A percentile compares a stretch with the other conserved stretches of the same genome.
phyloP scores from a whole-genome alignment of 1,284 basidiomycete genomes.

The Ustanciosporium gigantosporum region DNA sequence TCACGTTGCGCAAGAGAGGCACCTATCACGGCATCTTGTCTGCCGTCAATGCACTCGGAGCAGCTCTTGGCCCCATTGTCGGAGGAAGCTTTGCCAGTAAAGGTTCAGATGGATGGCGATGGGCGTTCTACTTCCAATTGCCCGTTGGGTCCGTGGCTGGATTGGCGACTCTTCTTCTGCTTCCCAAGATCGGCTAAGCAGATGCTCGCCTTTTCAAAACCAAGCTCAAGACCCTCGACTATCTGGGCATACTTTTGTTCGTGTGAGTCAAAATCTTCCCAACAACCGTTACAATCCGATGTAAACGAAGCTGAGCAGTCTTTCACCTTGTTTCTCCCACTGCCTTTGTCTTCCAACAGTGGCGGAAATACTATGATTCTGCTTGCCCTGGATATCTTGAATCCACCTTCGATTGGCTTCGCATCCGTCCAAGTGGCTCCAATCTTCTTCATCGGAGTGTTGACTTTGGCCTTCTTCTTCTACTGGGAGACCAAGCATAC shows the following conservation, averaged over 20 bases:
- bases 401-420: conserved; percentile 1
- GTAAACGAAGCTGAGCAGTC: no score
- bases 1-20: conserved; percentile 10
- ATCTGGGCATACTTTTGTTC: conserved; percentile 5
- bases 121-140: conserved; percentile 16
- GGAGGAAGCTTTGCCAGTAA: conserved; percentile 7
- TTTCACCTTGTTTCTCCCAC: no score
- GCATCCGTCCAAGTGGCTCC: not conserved
- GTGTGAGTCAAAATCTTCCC: conserved; percentile 1
- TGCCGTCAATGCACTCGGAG: conserved; percentile 6
- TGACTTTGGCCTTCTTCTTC: conserved; percentile 1
- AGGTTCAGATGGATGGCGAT: conserved; percentile 1
- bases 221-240: conserved; percentile 9
- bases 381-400: not conserved
- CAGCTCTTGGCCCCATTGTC: conserved; percentile 4
- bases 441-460: conserved; percentile 3
- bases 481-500: conserved; percentile 3
- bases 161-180: conserved; percentile 1
- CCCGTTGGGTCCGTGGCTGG: conserved; percentile 7
- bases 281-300: no score
- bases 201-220: not conserved
- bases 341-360: not conserved
- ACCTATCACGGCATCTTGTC: conserved; percentile 12
- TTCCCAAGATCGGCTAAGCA: conserved; percentile 4
- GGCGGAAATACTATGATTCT: not conserved